Evolutionary conservation across 805 yeast species (phyloP).

Genomic region (Candida sithepensis): DNA sequence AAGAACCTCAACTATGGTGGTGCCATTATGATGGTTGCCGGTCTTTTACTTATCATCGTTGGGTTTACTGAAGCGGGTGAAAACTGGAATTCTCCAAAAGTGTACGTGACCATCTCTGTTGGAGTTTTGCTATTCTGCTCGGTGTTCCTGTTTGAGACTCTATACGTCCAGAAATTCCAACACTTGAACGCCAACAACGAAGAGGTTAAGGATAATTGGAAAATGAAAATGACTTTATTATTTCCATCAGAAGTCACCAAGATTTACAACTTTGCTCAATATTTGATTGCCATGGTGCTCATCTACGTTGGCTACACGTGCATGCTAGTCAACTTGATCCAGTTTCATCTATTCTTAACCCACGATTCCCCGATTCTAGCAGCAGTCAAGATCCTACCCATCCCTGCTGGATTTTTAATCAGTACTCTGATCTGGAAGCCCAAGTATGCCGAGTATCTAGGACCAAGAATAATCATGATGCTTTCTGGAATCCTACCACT

Average conservation of each 20-base stretch:
- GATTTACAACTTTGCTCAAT: constrained; percentile 19
- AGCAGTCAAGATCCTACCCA: constrained; percentile 35
- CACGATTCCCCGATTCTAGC: constrained; percentile 31
- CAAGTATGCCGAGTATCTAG: constrained; percentile 12
- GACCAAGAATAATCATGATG: constrained; percentile 10
- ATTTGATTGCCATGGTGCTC: constrained; percentile 7
- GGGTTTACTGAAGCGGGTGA: constrained; percentile 46
- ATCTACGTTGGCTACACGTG: constrained; percentile 8
- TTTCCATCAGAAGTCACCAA: constrained; percentile 20
- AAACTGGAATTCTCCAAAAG: constrained; percentile 37
- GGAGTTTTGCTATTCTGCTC: constrained; percentile 31
- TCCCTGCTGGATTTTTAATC: constrained; percentile 28
- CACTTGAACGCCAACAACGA: constrained; percentile 1
- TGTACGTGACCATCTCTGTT: constrained; percentile 38
- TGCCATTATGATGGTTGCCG: constrained; percentile 31
- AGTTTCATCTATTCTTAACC: constrained; percentile 28
- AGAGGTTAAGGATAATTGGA: constrained; percentile 10
- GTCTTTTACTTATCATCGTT: constrained; percentile 35
- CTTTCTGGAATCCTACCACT: constrained; percentile 9
- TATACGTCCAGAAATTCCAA: constrained; percentile 14
- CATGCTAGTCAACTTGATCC: constrained; percentile 8
- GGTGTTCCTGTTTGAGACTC: constrained; percentile 31
- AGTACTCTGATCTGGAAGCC: constrained; percentile 24
- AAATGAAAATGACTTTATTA: constrained; percentile 14
- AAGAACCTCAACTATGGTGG: constrained; percentile 36